Conservation (phyloP, 164 flowering plant genomes). For the Annona squamosa region DNA sequence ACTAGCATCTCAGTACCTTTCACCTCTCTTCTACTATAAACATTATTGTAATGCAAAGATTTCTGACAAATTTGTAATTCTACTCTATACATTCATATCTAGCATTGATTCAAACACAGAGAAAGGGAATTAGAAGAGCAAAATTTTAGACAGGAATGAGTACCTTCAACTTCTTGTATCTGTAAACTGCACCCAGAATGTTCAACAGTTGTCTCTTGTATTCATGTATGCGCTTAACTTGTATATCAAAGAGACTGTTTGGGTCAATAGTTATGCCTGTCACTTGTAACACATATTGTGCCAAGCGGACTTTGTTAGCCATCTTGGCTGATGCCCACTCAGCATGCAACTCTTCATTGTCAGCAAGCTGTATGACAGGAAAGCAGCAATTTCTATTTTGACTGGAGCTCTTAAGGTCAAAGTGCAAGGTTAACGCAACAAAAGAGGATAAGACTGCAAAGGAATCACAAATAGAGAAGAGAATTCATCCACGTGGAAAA, state of each 20-base stretch:
- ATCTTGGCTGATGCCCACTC: slow-evolving; percentile 96
- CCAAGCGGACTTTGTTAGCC: slow-evolving; percentile 81
- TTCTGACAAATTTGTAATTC: too few relatives aligned
- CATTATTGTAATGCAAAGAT: too few relatives aligned
- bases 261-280: slow-evolving; percentile 81
- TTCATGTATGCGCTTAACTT: slow-evolving; percentile 96
- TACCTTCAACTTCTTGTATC: slow-evolving; percentile 97
- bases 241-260: slow-evolving; percentile 86
- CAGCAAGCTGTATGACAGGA: slow-evolving; percentile 63
- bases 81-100: neutral
- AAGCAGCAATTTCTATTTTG: neutral
- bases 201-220: slow-evolving; percentile 92
- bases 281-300: slow-evolving; percentile 62
- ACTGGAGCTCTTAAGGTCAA: too few relatives aligned
- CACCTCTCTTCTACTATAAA: neutral
- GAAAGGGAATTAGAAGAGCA: neutral
- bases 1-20: neutral
- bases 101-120: neutral
- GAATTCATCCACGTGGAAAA: neutral
- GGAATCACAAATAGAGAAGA: neutral
- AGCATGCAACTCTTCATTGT: slow-evolving; percentile 58
- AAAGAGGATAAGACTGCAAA: neutral
- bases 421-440: neutral
- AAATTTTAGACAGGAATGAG: too few relatives aligned
- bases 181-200: slow-evolving; percentile 75